Evolutionary conservation across 345 rosid genomes (phyloP).

Genomic region (Heritiera littoralis): DNA sequence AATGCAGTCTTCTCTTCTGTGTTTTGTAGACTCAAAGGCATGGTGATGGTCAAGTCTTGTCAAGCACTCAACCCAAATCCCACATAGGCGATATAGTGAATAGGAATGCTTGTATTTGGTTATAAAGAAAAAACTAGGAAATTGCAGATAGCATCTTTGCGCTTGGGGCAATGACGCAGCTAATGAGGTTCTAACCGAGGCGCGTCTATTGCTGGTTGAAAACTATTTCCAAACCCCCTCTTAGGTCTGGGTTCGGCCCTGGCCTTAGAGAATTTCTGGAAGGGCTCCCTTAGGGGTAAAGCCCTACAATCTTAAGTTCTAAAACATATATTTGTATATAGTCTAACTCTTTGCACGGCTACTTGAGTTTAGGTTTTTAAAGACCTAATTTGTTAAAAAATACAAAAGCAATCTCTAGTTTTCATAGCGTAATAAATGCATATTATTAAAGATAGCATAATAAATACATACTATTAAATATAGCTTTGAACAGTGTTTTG

Average conservation of each 20-base stretch:
- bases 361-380: no score
- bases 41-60: not conserved
- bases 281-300: conserved; percentile 31
- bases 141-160: conserved; percentile 12
- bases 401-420: no score
- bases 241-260: conserved; percentile 21
- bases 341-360: no score
- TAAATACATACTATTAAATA: no score
- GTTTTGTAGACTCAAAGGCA: not conserved
- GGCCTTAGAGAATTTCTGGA: conserved; percentile 44
- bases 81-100: not conserved
- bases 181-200: conserved; percentile 37
- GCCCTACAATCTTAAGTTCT: not conserved
- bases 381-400: no score
- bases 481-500: no score
- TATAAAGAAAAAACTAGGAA: not conserved
- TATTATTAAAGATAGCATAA: no score
- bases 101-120: not conserved
- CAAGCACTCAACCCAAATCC: not conserved
- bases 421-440: no score
- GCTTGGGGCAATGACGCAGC: conserved; percentile 40
- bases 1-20: not conserved
- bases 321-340: no score
- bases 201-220: conserved; percentile 43
- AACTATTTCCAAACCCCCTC: conserved; percentile 43